Evolutionary conservation across 495 filamentous ascomycete species (phyloP), one percentile per base, ranked within the genome.

Genomic region (Penicillium argentinense): DNA sequence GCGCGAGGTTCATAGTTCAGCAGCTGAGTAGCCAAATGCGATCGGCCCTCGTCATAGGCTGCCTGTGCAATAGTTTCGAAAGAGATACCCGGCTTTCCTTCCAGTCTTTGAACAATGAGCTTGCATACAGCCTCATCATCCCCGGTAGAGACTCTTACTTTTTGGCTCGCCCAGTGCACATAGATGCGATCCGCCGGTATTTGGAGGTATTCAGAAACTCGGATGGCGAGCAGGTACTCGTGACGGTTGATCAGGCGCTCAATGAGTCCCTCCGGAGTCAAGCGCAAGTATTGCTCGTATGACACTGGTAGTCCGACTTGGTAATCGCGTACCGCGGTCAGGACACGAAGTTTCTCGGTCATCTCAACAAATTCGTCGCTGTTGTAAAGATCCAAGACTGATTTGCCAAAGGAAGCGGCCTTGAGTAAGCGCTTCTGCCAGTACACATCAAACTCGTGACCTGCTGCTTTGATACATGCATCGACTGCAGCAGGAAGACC

Each of bases 321-420:
- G 56, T 89, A 97, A 62, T 87, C 95, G 36, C 93, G 79, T 3
- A 90, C 84, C 12, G 95, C 92, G 58, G 95, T 96, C 23, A 98
- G 76, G 3, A 98, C 90, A 37, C 93, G 85, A 13, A 97, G 69
- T 9, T 86, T 91, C 66, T 98, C 93, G 53, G 89, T 96, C 89
- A 96, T 97, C 46, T 97, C 91, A 21, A 98, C 95, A 64, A 97
- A 98, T 45, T 97, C 92, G 53, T 98, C 93, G 59, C 88, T 95
- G 66, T 88, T 95, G 68, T 97, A 98, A 22, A 97, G 81, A 54
- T 96, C 93, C 2, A 97, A 78, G 0, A 97, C 92, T 0, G 93
- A 97, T 64, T 98, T 98, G 9, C 93, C 93, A 64, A 96, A 96
- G 0, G 90, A 96, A 0, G 93, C 93, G 4, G 95, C 93, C 63